These are phyloP conservation scores for Trichosporon inkin DNA, from an alignment of 1,284 basidiomycete genomes.

Conservation along the genomic window DNA sequence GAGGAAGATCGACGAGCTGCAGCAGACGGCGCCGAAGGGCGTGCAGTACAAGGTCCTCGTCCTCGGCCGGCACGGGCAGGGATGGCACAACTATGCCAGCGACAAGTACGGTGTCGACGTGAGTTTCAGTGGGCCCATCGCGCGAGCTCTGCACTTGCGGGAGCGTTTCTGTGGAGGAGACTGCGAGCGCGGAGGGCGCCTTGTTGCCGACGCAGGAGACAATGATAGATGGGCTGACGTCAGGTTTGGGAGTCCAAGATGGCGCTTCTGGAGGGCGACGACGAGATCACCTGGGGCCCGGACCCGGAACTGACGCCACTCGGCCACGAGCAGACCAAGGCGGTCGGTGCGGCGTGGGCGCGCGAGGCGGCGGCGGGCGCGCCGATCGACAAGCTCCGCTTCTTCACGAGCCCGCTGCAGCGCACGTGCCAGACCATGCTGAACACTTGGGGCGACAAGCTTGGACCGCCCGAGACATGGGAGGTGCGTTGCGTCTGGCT, in stretches of 20 bases:
- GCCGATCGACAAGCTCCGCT: slow-evolving; percentile 57
- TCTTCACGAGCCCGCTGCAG: slow-evolving; percentile 69
- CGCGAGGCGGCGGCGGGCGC: slow-evolving; percentile 57
- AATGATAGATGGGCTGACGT: slow-evolving; percentile 1
- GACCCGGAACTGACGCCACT: slow-evolving; percentile 68
- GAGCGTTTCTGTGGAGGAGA: not conserved
- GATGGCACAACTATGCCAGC: slow-evolving; percentile 57
- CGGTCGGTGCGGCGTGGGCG: slow-evolving; percentile 58
- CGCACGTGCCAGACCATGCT: slow-evolving; percentile 66
- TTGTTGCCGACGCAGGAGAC: slow-evolving; percentile 4
- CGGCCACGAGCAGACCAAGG: slow-evolving; percentile 63
- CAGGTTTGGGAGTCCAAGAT: slow-evolving; percentile 57
- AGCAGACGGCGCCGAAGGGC: slow-evolving; percentile 32
- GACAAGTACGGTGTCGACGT: slow-evolving; percentile 64
- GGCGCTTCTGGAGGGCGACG: slow-evolving; percentile 67
- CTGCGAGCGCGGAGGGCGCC: not conserved
- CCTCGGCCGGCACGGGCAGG: slow-evolving; percentile 48
- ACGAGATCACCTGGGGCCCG: slow-evolving; percentile 71
- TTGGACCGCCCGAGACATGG: slow-evolving; percentile 38
- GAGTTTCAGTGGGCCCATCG: slow-evolving; percentile 22
- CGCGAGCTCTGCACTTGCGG: not conserved
- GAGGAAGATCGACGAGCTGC: slow-evolving; percentile 30
- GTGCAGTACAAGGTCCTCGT: slow-evolving; percentile 50
- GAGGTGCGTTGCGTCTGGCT: slow-evolving; percentile 28
- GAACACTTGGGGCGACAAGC: slow-evolving; percentile 59